A percentile compares a stretch with the other conserved stretches of the same genome.
phyloP scores from a whole-genome alignment of 2,329 filamentous ascomycete genomes.

The Ramularia collo-cygni region DNA sequence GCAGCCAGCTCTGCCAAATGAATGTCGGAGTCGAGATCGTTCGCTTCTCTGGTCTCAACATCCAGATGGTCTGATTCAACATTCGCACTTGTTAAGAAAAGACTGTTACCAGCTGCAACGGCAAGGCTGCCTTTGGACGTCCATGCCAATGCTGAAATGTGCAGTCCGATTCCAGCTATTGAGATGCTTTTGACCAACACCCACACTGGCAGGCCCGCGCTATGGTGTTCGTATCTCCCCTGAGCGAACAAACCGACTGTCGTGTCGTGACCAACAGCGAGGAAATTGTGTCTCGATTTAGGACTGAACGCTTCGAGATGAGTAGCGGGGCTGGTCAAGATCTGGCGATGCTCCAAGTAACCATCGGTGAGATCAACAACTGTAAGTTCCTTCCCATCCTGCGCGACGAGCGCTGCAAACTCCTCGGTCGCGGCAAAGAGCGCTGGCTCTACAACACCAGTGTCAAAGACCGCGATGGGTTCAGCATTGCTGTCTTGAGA shows the following conservation, averaged over 20 bases:
- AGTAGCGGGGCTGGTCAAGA: conserved; percentile 5
- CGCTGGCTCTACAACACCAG: conserved; percentile 12
- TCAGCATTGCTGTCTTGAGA: conserved; percentile 1
- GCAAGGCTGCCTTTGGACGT: conserved; percentile 76
- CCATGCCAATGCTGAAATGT: conserved; percentile 48
- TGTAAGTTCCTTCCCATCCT: conserved; percentile 13
- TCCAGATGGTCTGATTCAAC: conserved; percentile 59
- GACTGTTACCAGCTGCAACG: conserved; percentile 82
- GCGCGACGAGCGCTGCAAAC: conserved; percentile 20
- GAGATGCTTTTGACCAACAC: conserved; percentile 18
- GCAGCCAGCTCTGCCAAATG: conserved; percentile 11
- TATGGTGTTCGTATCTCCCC: conserved; percentile 20
- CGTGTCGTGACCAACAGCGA: conserved; percentile 23
- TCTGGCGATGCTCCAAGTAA: conserved; percentile 25
- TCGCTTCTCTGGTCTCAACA: conserved; percentile 13
- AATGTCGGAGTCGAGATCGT: conserved; percentile 7
- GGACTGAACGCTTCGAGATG: conserved; percentile 14
- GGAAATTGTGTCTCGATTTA: conserved; percentile 14
- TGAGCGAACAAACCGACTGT: conserved; percentile 23
- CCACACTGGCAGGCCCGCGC: conserved; percentile 16
- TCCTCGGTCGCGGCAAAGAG: conserved; percentile 19
- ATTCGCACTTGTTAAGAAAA: conserved; percentile 77
- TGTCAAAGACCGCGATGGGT: conserved; percentile 12
- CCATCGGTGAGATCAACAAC: conserved; percentile 26
- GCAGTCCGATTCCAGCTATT: conserved; percentile 20